Base-by-base conservation (phyloP, 306 rosid species). In the Pterocarpus santalinus region DNA sequence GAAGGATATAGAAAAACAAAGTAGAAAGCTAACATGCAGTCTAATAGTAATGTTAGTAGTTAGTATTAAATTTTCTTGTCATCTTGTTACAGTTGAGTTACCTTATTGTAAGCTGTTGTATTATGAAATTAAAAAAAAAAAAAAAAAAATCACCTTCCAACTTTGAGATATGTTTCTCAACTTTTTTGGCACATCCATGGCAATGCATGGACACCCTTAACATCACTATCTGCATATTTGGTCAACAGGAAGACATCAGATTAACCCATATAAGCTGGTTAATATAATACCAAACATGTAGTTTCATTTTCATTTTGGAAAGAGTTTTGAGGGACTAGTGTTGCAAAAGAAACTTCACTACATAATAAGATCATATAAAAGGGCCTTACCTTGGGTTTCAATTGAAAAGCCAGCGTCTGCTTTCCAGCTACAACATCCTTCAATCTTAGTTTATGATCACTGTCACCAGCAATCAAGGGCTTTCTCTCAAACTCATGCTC, bases 141-240 rank as follows among this genome's bases (percentile, higher is more conserved):
- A 15, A 55, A 60, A 28, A 14, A 7, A n/a, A 2, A 68, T 80
- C 52, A 91, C 99, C 99, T 78, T 95, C 94, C 73, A 95, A 89
- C 89, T 90, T 95, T 62, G 94, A 86, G 76, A 95, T 87, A 74
- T 82, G 97, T 67, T 93, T 95, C 94, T 92, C 94, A 82, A 95
- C 94, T 81, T 95, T 88, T 84, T 66, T 93, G 43, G 97, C 98
- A 85, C 99, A 95, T 67, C 97, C 99, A 86, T 87, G 47, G 87
- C 99, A 95, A 82, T 95, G 97, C 94, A 95, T 95, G 79, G 98
- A 90, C 67, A 95, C 99, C 87, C 80, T 90, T 80, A 95, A 65
- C 78, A 83, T 89, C 39, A 95, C 99, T 75, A 90, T 86, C 99
- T 95, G 85, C 84, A 78, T 28, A 36, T 39, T 75, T 66, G 41